Base-by-base conservation (phyloP, 345 rosid species). In the Eucalyptus marginata region DNA sequence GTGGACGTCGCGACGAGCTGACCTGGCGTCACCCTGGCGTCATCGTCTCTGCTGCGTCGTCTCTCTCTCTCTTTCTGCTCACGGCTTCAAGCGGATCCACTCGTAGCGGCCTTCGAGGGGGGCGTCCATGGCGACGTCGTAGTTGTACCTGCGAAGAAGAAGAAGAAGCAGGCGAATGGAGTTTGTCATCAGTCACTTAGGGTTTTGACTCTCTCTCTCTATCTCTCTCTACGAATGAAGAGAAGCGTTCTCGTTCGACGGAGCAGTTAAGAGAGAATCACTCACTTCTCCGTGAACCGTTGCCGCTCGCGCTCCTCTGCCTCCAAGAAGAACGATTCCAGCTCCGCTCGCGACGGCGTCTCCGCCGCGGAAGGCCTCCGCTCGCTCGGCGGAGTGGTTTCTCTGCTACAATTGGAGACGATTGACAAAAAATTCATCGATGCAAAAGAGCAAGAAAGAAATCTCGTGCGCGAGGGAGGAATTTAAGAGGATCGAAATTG, bases 41-140 rank as follows among this genome's bases (percentile, higher is more conserved):
- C 88, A 86, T 86, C 47, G 10, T 33, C 85, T 52, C 24, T 52
- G 24, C 24, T 52, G 2, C 58, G 58, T 18, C 58, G 58, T 52
- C 24, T 31, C 36, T 31, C 36, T 49, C 54, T 49, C 56, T 71
- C 86, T 84, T 33, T 58, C 59, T 7, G 43, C 36, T 36, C 88
- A 90, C 27, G 92, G 93, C 91, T 94, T 93, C 92, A 92, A 87
- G 18, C 87, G 90, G 89, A 91, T 83, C 96, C 96, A 94, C 94
- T 92, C 88, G 93, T 92, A 94, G 33, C 93, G 95, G 46, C 96
- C 96, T 87, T 94, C 92, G 27, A 94, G 71, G 17, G 96, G 93
- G 89, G 49, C 89, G 81, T 94, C 96, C 91, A 89, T 92, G 87
- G 29, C 94, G 49, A 93, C 33, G 88, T 94, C 96, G 64, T 89